A percentile compares a stretch with the other conserved stretches of the same genome.
These are phyloP conservation scores for Laetiporus sulphureus DNA, from an alignment of 1,284 basidiomycete species.

Conservation along the genomic window DNA sequence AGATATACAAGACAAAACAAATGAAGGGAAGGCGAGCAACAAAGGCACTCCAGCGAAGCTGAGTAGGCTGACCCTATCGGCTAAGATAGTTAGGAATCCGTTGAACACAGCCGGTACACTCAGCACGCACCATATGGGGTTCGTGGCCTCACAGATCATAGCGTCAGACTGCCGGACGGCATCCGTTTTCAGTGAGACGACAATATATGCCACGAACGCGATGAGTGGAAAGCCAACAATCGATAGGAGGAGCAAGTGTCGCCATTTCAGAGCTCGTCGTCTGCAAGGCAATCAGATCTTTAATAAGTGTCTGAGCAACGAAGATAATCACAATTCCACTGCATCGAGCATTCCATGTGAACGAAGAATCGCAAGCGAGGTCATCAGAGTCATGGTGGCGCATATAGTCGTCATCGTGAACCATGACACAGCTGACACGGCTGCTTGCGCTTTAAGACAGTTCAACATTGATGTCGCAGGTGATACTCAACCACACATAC, in stretches of 20 bases:
- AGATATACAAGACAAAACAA: slow-evolving; percentile 31
- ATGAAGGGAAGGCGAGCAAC: slow-evolving; percentile 43
- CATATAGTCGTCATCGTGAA: slow-evolving; percentile 46
- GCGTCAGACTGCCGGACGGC: slow-evolving; percentile 40
- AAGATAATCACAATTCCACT: slow-evolving; percentile 9
- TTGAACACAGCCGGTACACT: not conserved
- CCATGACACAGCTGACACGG: slow-evolving; percentile 38
- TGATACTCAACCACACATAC: slow-evolving; percentile 30
- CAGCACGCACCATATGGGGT: slow-evolving; percentile 44
- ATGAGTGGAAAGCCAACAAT: slow-evolving; percentile 38
- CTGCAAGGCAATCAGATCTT: slow-evolving; percentile 6
- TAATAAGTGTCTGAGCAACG: too few species aligned
- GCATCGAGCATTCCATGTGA: slow-evolving; percentile 29
- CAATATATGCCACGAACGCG: slow-evolving; percentile 36
- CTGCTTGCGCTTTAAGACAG: slow-evolving; percentile 36
- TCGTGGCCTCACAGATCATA: slow-evolving; percentile 47
- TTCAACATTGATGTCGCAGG: not conserved
- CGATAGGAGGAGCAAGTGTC: slow-evolving; percentile 29
- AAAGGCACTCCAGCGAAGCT: slow-evolving; percentile 54
- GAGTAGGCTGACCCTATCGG: slow-evolving; percentile 48
- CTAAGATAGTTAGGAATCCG: not conserved
- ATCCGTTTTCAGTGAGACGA: slow-evolving; percentile 35
- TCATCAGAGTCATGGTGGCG: slow-evolving; percentile 43
- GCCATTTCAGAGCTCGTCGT: slow-evolving; percentile 25
- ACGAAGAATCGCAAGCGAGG: slow-evolving; percentile 39